Evolutionary conservation across 805 yeast species (phyloP), one percentile per base, ranked within the genome.

Genomic region (Candida michaelii): DNA sequence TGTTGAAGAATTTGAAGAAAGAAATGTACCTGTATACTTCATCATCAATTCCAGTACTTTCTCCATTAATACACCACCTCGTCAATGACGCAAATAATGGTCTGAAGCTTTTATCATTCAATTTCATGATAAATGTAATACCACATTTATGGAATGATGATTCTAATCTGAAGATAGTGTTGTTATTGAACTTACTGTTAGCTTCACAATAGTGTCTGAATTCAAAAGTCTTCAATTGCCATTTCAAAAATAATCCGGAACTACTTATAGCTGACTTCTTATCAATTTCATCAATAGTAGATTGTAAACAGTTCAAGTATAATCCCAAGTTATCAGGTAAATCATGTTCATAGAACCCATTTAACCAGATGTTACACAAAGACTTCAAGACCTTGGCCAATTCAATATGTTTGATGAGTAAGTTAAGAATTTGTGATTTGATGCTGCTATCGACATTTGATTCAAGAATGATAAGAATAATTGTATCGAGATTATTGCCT

Each of bases 21-120:
- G 95, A 82, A 33, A 77, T 63, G 43, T 83, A 67, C 56, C 95
- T 75, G 42, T 82, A 78, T 12, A 62, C 54, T 55, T 77, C 81
- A 13, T 76, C 63, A 10, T 32, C 14, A 37, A 74, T 63, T 3
- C 59, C 65, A 10, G 77, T 76, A 32, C 85, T 89, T 61, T 84
- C 95, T 44, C 89, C 95, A 48, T 82, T 85, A 53, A 87, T 77
- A 2, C 97, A 95, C 99, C 99, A 93, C 60, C 89, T 80, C 10
- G 85, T 89, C 53, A 89, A 71, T 18, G 83, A 72, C 5, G 90
- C 91, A 66, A 93, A 93, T 58, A 88, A 70, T 14, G 99, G 99
- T 58, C 97, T 80, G 75, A 93, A 93, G 16, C 83, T 79, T 67
- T 88, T 89, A 61, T 93, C 99, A 60, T 93, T 93, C 65, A 93